Evolutionary conservation across 768 basidiomycete genomes (phyloP), one percentile per base, ranked within the genome.

Genomic region (Leccinellum luteum): DNA sequence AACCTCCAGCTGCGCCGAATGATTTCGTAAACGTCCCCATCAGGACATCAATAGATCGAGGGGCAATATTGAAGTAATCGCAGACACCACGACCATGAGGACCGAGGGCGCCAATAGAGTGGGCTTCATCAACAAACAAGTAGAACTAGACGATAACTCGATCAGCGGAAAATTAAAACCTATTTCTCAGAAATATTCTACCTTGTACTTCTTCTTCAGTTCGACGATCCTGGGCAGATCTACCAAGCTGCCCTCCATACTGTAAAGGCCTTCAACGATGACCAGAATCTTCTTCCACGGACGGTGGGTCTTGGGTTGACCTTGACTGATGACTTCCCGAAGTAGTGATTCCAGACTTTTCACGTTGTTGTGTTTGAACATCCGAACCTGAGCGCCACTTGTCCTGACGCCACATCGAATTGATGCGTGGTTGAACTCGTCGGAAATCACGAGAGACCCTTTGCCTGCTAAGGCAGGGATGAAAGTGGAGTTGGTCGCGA

Each of bases 11-110:
- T 1, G 94, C 90, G 54, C 92, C 93, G 66, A 95, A 95, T 0
- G 91, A 92, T 72, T 92, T 93, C 25, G 96, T 99, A 73, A 99
- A 97, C 0, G 97, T 99, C 50, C 97, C 97, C 97, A 99, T 99
- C 60, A 97, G 84, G 60, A 99, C 81, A 68, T 99, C 97, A 61
- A 98, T 82, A 8, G 80, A 79, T 3, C 81, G 79, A 12, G 97
- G 94, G 62, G 89, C 76, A 57, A 98, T 76, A 49, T 84, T 84
- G 71, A 96, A 99, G 76, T 96, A 99, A 70, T 99, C 95, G 52
- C 87, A 85, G 9, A 99, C 90, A 57, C 97, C 97, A 35, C 97
- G 92, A 6, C 97, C 97, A 64, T 90, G 83, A 6, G 94, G 93
- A 31, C 97, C 97, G 28, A 98, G 79, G 2, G 94, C 97, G 57